These are phyloP conservation scores for Infundibulicybe gibba DNA, from an alignment of 768 basidiomycete genomes.

Conservation along the genomic window DNA sequence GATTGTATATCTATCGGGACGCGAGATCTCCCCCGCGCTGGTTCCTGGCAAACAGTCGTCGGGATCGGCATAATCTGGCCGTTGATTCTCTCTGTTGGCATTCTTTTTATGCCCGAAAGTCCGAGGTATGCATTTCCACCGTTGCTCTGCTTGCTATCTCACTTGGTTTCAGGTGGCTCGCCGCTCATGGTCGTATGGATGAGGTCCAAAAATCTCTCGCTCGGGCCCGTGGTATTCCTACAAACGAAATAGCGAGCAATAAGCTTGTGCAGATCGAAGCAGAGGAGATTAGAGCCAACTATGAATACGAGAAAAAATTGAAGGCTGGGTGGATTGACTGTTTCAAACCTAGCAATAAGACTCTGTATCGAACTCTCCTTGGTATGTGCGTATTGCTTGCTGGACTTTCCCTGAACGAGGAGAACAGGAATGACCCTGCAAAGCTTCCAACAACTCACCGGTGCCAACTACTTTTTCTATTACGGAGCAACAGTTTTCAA, in stretches of 20 bases:
- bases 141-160: background rate
- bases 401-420: background rate
- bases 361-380: constrained; percentile 59
- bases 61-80: constrained; percentile 65
- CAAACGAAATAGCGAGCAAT: constrained; percentile 32
- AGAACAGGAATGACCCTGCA: constrained; percentile 56
- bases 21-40: constrained; percentile 38
- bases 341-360: constrained; percentile 52
- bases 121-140: constrained; percentile 32
- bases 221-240: constrained; percentile 43
- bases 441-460: constrained; percentile 69
- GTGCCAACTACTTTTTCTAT: constrained; percentile 71
- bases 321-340: constrained; percentile 66
- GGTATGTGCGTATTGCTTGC: constrained; percentile 17
- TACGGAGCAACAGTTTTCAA: constrained; percentile 64
- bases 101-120: constrained; percentile 68
- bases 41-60: constrained; percentile 61
- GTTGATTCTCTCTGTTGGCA: constrained; percentile 55
- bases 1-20: constrained; percentile 73
- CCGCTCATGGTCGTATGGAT: constrained; percentile 39
- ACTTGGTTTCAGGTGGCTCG: constrained; percentile 44
- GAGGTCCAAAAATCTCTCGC: constrained; percentile 48
- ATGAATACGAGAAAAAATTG: constrained; percentile 44
- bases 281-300: constrained; percentile 50
- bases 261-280: constrained; percentile 42